These are phyloP conservation scores for Nakazawaea siamensis DNA, from an alignment of 805 yeast species.

Conservation along the genomic window DNA sequence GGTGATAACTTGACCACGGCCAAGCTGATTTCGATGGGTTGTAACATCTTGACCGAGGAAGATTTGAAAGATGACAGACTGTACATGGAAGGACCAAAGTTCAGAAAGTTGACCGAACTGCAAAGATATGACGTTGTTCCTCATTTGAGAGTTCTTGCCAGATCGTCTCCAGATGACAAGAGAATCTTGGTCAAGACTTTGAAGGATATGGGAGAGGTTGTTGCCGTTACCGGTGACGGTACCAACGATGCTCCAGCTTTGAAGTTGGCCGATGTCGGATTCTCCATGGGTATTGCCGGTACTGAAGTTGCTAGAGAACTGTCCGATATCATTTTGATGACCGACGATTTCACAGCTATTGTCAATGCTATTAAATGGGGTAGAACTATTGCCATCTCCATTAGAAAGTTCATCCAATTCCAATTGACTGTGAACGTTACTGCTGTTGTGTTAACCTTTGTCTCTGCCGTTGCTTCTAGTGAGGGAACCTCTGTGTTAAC, in stretches of 20 bases:
- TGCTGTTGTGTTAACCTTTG: slow-evolving; percentile 91
- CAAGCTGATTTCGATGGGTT: slow-evolving; percentile 77
- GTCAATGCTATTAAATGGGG: slow-evolving; percentile 99
- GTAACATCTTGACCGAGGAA: slow-evolving; percentile 64
- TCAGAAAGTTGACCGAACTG: slow-evolving; percentile 54
- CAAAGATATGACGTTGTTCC: slow-evolving; percentile 64
- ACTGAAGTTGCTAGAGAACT: slow-evolving; percentile 99
- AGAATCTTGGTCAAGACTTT: slow-evolving; percentile 76
- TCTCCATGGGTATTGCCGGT: slow-evolving; percentile 97
- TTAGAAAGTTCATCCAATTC: slow-evolving; percentile 92
- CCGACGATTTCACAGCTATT: slow-evolving; percentile 89
- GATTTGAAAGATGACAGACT: slow-evolving; percentile 44
- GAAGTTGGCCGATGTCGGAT: slow-evolving; percentile 95
- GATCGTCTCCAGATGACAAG: slow-evolving; percentile 96
- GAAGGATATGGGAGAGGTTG: slow-evolving; percentile 79
- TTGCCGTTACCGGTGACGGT: slow-evolving; percentile 99
- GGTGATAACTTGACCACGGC: slow-evolving; percentile 95
- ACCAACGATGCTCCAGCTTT: slow-evolving; percentile 98
- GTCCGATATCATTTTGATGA: slow-evolving; percentile 84
- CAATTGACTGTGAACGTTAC: slow-evolving; percentile 95
- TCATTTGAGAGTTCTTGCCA: slow-evolving; percentile 72
- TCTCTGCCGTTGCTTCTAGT: slow-evolving; percentile 80
- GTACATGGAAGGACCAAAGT: slow-evolving; percentile 90
- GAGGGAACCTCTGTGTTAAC: slow-evolving; percentile 84
- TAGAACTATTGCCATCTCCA: slow-evolving; percentile 89